A percentile compares a stretch with the other conserved stretches of the same genome.
Evolutionary conservation across 2,329 filamentous ascomycete species (phyloP).

Genomic region (Fusarium sp.): DNA sequence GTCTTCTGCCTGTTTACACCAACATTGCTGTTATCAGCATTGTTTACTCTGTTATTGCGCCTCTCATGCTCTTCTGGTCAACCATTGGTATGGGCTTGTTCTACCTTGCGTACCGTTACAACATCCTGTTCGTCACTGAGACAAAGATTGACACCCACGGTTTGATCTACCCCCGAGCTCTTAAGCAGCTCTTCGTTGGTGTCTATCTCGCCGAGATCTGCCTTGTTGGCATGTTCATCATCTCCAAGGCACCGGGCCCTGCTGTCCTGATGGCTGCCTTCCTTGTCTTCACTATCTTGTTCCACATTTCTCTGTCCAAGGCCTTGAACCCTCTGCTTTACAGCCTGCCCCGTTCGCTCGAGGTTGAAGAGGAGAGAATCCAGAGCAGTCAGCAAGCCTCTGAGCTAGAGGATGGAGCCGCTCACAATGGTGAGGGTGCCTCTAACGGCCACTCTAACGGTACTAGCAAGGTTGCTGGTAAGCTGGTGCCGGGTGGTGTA

Average conservation of each 20-base stretch:
- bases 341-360: conserved; percentile 76
- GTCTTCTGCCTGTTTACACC: conserved; percentile 80
- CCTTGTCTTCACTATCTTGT: conserved; percentile 81
- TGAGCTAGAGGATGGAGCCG: conserved; percentile 43
- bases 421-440: conserved; percentile 28
- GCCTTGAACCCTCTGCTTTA: conserved; percentile 80
- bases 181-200: conserved; percentile 88
- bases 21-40: conserved; percentile 83
- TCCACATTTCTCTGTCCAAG: conserved; percentile 79
- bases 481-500: conserved; percentile 42
- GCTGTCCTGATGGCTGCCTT: conserved; percentile 82
- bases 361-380: conserved; percentile 60
- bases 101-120: conserved; percentile 90
- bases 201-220: conserved; percentile 86
- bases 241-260: conserved; percentile 77
- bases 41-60: conserved; percentile 87
- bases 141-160: conserved; percentile 89
- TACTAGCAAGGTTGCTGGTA: conserved; percentile 39
- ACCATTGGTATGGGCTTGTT: conserved; percentile 82
- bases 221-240: conserved; percentile 84
- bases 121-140: conserved; percentile 85
- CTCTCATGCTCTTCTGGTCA: conserved; percentile 85
- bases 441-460: conserved; percentile 19
- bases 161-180: conserved; percentile 86
- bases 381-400: conserved; percentile 52